These are phyloP conservation scores for Vitis rupestris DNA, from an alignment of 164 flowering plant species.

Conservation along the genomic window DNA sequence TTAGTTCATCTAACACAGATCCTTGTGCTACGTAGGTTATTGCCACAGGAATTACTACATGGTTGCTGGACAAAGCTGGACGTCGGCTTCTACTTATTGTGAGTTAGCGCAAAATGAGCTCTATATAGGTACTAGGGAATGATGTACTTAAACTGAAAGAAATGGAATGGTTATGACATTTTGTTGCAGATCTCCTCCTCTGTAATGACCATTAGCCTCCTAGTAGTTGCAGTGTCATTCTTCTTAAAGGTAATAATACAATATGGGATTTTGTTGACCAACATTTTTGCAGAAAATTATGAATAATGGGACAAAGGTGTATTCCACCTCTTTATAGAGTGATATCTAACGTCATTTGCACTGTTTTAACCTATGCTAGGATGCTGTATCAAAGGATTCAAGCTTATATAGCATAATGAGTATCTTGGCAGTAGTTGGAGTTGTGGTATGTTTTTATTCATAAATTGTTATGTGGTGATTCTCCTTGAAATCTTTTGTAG, in stretches of 20 bases:
- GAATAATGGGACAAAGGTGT: background rate
- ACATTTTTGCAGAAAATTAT: background rate
- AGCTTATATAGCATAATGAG: constrained; percentile 43
- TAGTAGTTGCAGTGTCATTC: constrained; percentile 75
- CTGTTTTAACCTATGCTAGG: constrained; percentile 34
- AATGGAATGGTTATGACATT: background rate
- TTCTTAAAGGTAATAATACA: constrained; percentile 53
- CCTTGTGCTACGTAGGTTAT: constrained; percentile 51
- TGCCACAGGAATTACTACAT: constrained; percentile 79
- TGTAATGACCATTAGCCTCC: constrained; percentile 81
- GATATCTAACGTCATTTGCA: too few relatives aligned
- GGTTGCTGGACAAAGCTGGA: constrained; percentile 87
- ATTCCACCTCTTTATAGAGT: background rate
- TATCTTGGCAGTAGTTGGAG: constrained; percentile 72
- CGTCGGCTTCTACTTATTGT: constrained; percentile 90
- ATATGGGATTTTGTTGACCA: background rate
- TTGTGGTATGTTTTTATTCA: constrained; percentile 63
- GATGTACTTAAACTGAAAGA: background rate
- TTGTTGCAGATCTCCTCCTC: constrained; percentile 61
- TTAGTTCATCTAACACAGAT: background rate
- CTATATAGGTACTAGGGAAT: constrained; percentile 5
- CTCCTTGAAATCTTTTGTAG: background rate
- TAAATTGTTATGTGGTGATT: background rate
- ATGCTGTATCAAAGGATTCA: constrained; percentile 38
- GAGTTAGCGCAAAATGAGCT: constrained; percentile 27